Percentiles rank a stretch among this genome's conserved stretches.
phyloP scores from a whole-genome alignment of 371 early-diverging fungal genomes.

The Actinomortierella ambigua region DNA sequence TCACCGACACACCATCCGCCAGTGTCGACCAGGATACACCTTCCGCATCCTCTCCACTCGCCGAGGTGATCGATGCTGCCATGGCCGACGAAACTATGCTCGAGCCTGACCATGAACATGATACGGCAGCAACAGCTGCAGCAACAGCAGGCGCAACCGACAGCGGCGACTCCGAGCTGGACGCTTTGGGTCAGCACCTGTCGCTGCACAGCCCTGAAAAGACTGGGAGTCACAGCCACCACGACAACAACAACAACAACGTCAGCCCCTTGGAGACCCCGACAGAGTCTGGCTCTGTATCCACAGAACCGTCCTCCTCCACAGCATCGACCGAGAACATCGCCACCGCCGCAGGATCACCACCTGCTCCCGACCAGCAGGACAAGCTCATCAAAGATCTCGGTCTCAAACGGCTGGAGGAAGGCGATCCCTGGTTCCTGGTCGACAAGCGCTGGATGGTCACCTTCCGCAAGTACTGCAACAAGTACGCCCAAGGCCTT shows the following conservation, averaged over 20 bases:
- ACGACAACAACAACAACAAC: background rate
- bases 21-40: background rate
- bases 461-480: constrained; percentile 27
- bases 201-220: constrained; percentile 42
- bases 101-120: constrained; percentile 8
- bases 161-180: constrained; percentile 22
- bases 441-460: constrained; percentile 19
- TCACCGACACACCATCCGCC: background rate
- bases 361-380: constrained; percentile 14
- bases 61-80: constrained; percentile 12
- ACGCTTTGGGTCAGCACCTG: constrained; percentile 31
- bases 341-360: too few species aligned
- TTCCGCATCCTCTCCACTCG: background rate
- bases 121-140: background rate
- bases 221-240: constrained; percentile 2
- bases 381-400: constrained; percentile 1
- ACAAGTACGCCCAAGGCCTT: constrained; percentile 1
- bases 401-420: constrained; percentile 13
- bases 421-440: constrained; percentile 33
- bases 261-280: too few species aligned
- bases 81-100: constrained; percentile 4
- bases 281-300: too few species aligned
- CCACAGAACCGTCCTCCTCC: too few species aligned
- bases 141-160: background rate
- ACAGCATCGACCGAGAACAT: background rate